These are phyloP conservation scores for Globisporangium carolinianum DNA, from an alignment of 352 stramenopile species.

Conservation along the genomic window DNA sequence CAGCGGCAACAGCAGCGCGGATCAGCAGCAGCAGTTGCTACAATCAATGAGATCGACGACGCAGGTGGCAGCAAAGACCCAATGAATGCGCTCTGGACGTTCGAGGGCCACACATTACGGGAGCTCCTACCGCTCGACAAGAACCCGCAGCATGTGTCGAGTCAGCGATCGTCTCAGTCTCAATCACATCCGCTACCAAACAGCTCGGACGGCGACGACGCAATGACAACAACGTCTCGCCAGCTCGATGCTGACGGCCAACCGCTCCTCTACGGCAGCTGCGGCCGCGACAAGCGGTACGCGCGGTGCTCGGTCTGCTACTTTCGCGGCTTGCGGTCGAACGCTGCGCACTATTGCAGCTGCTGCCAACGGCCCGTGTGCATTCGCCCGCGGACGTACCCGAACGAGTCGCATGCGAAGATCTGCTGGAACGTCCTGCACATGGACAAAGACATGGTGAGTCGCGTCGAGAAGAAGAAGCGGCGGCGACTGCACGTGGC, in stretches of 20 bases:
- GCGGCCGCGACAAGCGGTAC: constrained; percentile 63
- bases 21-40: neutral
- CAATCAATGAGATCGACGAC: constrained; percentile 10
- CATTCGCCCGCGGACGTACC: constrained; percentile 58
- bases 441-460: constrained; percentile 69
- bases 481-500: constrained; percentile 33
- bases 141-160: constrained; percentile 23
- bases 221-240: constrained; percentile 5
- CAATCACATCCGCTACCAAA: neutral
- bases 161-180: constrained; percentile 1
- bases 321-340: constrained; percentile 58
- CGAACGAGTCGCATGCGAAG: constrained; percentile 59
- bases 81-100: constrained; percentile 64
- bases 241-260: constrained; percentile 39
- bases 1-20: neutral
- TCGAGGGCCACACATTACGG: constrained; percentile 45
- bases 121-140: constrained; percentile 32
- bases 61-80: constrained; percentile 23
- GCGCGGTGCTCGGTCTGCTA: constrained; percentile 69
- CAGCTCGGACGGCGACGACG: constrained; percentile 9
- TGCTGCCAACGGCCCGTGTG: constrained; percentile 71
- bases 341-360: constrained; percentile 59
- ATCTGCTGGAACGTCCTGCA: constrained; percentile 81
- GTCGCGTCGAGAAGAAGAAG: constrained; percentile 67
- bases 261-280: constrained; percentile 52